Conservation (phyloP, 768 basidiomycete genomes). For the Lactarius pseudohatsudake region DNA sequence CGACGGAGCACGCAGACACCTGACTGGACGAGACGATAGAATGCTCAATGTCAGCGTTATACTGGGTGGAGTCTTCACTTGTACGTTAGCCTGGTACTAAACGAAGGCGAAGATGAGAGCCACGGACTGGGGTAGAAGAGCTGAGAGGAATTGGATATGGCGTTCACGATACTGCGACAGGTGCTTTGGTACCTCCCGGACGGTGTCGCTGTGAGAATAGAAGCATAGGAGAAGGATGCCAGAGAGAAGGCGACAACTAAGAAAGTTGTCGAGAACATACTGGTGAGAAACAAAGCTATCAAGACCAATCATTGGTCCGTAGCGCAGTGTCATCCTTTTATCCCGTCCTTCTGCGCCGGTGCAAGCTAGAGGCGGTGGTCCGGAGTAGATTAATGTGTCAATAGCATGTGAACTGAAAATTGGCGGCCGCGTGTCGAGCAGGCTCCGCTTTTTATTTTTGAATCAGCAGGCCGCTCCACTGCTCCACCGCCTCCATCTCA, state of each 20-base stretch:
- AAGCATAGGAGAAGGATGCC: neutral
- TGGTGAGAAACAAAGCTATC: neutral
- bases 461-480: neutral
- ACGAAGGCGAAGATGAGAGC: neutral
- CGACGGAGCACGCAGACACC: no score
- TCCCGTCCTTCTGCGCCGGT: neutral
- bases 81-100: no score
- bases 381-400: neutral
- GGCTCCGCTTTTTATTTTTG: neutral
- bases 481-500: neutral
- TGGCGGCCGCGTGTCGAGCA: neutral
- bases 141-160: neutral
- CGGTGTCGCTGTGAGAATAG: neutral
- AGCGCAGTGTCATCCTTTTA: neutral
- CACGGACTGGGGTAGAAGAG: neutral
- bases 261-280: neutral
- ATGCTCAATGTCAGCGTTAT: no score
- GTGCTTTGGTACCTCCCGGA: neutral
- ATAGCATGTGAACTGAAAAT: neutral
- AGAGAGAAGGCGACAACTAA: neutral
- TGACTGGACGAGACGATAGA: no score
- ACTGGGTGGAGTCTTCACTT: no score
- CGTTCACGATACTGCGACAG: neutral
- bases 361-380: neutral
- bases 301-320: neutral